Conservation (phyloP, 495 filamentous ascomycete genomes). For the Neurospora sp. region DNA sequence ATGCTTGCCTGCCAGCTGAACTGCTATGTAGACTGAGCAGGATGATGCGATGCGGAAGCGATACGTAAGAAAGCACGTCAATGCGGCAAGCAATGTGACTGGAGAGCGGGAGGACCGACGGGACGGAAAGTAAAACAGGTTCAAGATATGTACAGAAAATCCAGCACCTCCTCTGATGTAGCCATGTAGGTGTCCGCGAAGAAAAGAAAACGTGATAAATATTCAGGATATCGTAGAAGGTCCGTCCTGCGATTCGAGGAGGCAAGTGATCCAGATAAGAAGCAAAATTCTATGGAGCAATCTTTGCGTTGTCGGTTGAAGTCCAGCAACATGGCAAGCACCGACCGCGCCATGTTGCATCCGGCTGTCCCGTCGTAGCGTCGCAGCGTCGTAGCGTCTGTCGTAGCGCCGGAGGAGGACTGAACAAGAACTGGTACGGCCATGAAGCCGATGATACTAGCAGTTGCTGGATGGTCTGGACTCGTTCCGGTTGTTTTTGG, state of each 20-base stretch:
- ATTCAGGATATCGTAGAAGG: neutral
- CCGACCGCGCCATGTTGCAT: neutral
- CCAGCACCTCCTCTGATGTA: neutral
- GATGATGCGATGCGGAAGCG: neutral
- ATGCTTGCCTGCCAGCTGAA: neutral
- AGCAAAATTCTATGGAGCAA: neutral
- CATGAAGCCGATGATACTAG: neutral
- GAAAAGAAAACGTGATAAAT: neutral
- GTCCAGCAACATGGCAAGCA: neutral
- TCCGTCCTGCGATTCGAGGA: neutral
- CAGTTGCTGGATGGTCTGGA: conserved; percentile 5
- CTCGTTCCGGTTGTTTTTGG: neutral
- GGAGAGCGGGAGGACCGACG: neutral
- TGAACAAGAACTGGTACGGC: neutral
- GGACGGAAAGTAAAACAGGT: neutral
- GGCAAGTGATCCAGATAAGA: neutral
- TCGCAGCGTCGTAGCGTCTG: neutral
- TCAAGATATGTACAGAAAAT: neutral
- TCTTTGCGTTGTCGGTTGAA: neutral
- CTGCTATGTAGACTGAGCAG: neutral
- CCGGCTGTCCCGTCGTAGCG: neutral
- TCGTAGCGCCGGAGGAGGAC: neutral
- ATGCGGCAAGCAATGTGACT: neutral
- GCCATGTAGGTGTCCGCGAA: neutral
- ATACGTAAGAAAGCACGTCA: neutral